phyloP scores from a whole-genome alignment of 208 protist species.

The Trichomonas vaginalis region DNA sequence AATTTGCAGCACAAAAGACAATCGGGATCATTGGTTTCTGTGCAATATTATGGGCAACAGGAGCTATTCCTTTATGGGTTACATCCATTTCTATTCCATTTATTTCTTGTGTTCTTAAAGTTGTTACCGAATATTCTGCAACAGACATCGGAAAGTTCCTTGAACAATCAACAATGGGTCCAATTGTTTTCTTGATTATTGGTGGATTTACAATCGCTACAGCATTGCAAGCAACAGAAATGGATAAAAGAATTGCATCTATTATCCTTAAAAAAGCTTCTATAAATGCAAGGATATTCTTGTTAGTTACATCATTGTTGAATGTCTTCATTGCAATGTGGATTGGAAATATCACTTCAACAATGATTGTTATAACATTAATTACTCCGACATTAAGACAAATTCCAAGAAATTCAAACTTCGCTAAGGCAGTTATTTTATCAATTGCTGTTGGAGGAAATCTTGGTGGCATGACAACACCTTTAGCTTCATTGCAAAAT shows the following conservation, averaged over 20 bases:
- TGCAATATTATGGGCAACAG: background rate
- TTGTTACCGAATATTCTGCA: background rate
- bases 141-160: background rate
- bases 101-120: background rate
- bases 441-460: background rate
- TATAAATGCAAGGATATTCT: background rate
- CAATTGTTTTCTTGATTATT: background rate
- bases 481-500: background rate
- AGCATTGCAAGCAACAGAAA: background rate
- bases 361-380: background rate
- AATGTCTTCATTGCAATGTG: slow-evolving; percentile 13
- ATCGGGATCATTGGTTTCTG: background rate
- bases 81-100: background rate
- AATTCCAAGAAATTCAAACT: background rate
- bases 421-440: background rate
- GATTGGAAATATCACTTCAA: background rate
- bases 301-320: background rate
- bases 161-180: background rate
- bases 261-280: background rate
- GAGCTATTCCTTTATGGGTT: background rate
- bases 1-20: background rate
- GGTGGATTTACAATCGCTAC: background rate
- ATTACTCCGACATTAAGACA: background rate
- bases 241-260: background rate
- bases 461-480: background rate